Base-by-base conservation (phyloP, 352 stramenopile species). In the Phytophthora rubi region DNA sequence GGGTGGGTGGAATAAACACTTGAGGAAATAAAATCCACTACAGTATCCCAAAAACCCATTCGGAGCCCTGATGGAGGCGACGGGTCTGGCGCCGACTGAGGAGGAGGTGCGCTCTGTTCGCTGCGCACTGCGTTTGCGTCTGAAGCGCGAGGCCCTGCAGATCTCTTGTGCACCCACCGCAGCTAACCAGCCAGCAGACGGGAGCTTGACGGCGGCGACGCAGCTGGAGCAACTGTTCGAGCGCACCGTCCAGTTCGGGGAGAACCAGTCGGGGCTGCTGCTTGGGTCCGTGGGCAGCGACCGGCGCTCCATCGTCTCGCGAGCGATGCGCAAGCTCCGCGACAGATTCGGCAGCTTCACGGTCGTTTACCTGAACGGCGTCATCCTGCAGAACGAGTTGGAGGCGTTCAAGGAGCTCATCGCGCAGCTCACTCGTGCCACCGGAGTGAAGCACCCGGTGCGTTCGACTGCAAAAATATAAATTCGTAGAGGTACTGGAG, bases 361-460 rank as follows among this genome's bases (percentile, higher is more conserved):
- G 7, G 51, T 82, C 55, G 82, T 95, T 23, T 93, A 93, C 58
- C 69, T 95, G 4, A 93, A 94, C 39, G 86, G 88, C 37, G 85
- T 85, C 53, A 81, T 93, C 44, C 64, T 96, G 28, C 82, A 90
- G 61, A 94, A 92, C 68, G 88, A 96, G 57, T 83, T 93, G 16
- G 88, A 96, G 65, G 86, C 85, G 13, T 96, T 96, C 59, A 93
- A 93, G 57, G 88, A 96, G 77, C 75, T 96, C 15, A 82, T 76
- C 5, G 81, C 86, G 44, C 86, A 94, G 65, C 79, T 96, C 8
- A 81, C 83, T 42, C 75, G 66, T 3, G 70, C 86, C 53, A 79
- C 76, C 2, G 59, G 76, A 6, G 76, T 94, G 44, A 92, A 93
- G 60, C 84, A 93, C 53, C 76, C 77, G 9, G 86, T 92, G 67